Percentiles rank a stretch among this genome's conserved stretches.
Evolutionary conservation across 345 rosid species (phyloP).

Genomic region (Viola odorata): DNA sequence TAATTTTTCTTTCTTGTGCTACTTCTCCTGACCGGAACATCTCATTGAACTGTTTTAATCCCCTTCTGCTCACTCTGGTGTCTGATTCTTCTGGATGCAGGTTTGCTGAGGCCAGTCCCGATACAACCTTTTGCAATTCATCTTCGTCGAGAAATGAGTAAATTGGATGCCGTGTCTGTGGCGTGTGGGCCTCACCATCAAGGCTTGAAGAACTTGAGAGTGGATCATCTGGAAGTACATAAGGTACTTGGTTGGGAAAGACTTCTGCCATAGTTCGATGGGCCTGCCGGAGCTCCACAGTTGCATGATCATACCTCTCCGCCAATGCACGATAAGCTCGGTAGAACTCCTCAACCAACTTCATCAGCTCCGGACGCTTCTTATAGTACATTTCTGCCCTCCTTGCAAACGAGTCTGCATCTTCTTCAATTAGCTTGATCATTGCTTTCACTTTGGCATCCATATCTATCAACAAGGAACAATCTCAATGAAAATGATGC

Average conservation of each 20-base stretch:
- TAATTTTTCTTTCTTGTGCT: conserved; percentile 21
- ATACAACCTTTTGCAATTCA: conserved; percentile 37
- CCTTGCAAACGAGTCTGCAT: conserved; percentile 83
- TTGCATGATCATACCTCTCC: conserved; percentile 80
- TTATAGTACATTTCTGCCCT: conserved; percentile 86
- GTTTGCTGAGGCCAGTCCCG: conserved; percentile 28
- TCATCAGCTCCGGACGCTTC: conserved; percentile 70
- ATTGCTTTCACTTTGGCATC: conserved; percentile 70
- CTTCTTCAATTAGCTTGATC: conserved; percentile 80
- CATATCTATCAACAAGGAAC: conserved; percentile 49
- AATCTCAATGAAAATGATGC: not conserved
- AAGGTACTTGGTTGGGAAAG: conserved; percentile 28
- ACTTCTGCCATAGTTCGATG: conserved; percentile 31
- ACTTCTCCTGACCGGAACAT: conserved; percentile 32
- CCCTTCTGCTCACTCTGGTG: conserved; percentile 41
- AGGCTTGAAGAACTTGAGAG: conserved; percentile 11
- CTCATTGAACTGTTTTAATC: conserved; percentile 65
- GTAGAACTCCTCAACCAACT: conserved; percentile 74
- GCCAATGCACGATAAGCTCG: conserved; percentile 79
- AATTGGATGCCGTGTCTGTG: conserved; percentile 30
- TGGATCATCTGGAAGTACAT: conserved; percentile 17
- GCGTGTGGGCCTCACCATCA: conserved; percentile 21
- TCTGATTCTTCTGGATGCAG: conserved; percentile 31
- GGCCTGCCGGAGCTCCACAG: conserved; percentile 47
- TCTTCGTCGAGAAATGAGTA: conserved; percentile 36